A percentile compares a stretch with the other conserved stretches of the same genome.
Conservation (phyloP, 257 asterid species). For the Gentiana straminea region DNA sequence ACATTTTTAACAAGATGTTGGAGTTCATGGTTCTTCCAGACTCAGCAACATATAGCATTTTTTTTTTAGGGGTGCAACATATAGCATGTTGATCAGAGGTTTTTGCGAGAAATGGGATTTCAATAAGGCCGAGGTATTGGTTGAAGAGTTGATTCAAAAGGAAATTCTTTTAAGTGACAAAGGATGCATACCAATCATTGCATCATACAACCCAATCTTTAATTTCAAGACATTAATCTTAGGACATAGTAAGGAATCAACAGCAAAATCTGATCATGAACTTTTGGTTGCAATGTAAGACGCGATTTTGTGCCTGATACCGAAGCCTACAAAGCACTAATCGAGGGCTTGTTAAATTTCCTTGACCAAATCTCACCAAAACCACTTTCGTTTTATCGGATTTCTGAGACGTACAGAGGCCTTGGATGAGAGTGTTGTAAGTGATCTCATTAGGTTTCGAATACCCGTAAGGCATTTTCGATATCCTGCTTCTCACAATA, state of each 20-base stretch:
- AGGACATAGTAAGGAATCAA: constrained; percentile 69
- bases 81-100: constrained; percentile 32
- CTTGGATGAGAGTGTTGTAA: constrained; percentile 59
- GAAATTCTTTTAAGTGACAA: constrained; percentile 38
- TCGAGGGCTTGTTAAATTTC: constrained; percentile 41
- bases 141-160: constrained; percentile 40
- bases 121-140: constrained; percentile 47
- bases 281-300: constrained; percentile 66
- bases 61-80: no score
- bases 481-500: constrained; percentile 53
- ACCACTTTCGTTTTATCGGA: constrained; percentile 47
- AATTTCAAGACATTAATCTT: constrained; percentile 49
- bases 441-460: constrained; percentile 49
- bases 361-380: constrained; percentile 21
- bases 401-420: constrained; percentile 51
- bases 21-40: constrained; percentile 48
- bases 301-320: constrained; percentile 44
- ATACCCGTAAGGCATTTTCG: constrained; percentile 41
- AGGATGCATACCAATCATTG: constrained; percentile 48
- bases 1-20: constrained; percentile 48
- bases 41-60: constrained; percentile 49
- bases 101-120: constrained; percentile 37
- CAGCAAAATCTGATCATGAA: constrained; percentile 38
- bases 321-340: constrained; percentile 40
- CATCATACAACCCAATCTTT: constrained; percentile 65